A percentile compares a stretch with the other conserved stretches of the same genome.
Evolutionary conservation across 2,329 filamentous ascomycete genomes (phyloP).

Genomic region (Penicillium hordei): DNA sequence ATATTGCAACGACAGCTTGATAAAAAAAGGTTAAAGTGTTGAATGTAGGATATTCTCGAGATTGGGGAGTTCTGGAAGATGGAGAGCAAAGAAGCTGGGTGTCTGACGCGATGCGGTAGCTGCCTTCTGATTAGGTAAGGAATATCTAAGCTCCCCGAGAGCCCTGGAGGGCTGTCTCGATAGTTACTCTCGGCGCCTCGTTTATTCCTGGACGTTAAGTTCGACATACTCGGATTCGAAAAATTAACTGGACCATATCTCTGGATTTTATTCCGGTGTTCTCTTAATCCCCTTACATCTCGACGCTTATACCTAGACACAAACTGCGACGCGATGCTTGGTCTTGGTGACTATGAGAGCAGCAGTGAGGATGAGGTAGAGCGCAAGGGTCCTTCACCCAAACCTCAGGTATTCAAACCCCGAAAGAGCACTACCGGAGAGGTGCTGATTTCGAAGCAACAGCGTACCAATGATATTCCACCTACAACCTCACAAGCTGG

Average conservation of each 20-base stretch:
- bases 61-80: constrained; percentile 12
- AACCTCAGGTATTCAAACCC: constrained; percentile 24
- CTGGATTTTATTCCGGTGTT: background rate
- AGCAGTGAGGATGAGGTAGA: constrained; percentile 47
- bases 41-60: constrained; percentile 4
- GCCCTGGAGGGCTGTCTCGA: background rate
- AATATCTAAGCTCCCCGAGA: constrained; percentile 12
- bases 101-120: constrained; percentile 41
- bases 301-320: background rate
- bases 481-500: constrained; percentile 1
- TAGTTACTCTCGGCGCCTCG: background rate
- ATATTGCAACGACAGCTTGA: background rate
- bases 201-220: background rate
- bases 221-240: background rate
- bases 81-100: constrained; percentile 18
- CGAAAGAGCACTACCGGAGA: background rate
- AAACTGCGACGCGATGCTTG: constrained; percentile 35
- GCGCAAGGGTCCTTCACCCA: constrained; percentile 11
- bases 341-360: constrained; percentile 46
- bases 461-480: constrained; percentile 2
- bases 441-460: background rate
- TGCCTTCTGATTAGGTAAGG: constrained; percentile 42
- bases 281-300: background rate
- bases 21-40: constrained; percentile 2
- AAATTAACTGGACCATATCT: background rate